Conservation (phyloP, 2,329 filamentous ascomycete genomes). For the Domatiomyces catenatus region DNA sequence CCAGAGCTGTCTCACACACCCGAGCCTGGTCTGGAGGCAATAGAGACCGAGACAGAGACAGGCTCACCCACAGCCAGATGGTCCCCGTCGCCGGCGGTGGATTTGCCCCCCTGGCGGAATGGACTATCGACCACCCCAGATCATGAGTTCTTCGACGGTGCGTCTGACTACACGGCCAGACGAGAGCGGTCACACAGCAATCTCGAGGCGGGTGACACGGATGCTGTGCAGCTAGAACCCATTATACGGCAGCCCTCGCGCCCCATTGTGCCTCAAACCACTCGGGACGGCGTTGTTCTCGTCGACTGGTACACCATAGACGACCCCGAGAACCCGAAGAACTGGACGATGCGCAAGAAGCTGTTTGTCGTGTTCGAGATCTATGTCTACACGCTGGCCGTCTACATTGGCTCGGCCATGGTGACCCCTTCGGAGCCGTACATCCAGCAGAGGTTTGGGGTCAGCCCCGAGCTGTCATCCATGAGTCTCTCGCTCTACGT, state of each 20-base stretch:
- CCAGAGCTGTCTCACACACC: not conserved
- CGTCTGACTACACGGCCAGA: constrained; percentile 7
- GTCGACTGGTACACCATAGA: constrained; percentile 17
- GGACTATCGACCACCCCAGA: constrained; percentile 7
- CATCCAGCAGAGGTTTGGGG: constrained; percentile 11
- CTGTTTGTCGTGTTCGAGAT: constrained; percentile 14
- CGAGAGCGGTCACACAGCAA: constrained; percentile 7
- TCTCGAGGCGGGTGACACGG: constrained; percentile 13
- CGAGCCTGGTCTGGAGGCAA: too few relatives aligned
- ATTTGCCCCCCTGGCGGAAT: not conserved
- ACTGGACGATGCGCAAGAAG: constrained; percentile 17
- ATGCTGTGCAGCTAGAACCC: constrained; percentile 11
- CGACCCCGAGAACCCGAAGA: constrained; percentile 19
- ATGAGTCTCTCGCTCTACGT: constrained; percentile 16
- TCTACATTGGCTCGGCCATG: constrained; percentile 17
- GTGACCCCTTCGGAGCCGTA: constrained; percentile 13
- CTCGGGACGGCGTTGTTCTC: constrained; percentile 12
- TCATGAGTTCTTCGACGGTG: constrained; percentile 5
- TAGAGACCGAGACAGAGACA: too few relatives aligned
- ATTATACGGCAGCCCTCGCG: constrained; percentile 9
- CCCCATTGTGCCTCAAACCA: constrained; percentile 9
- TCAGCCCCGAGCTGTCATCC: constrained; percentile 9
- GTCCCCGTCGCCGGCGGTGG: not conserved
- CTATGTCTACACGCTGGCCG: constrained; percentile 17
- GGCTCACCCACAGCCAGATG: too few relatives aligned